Evolutionary conservation across 108 stramenopile genomes (phyloP), one percentile per base, ranked within the genome.

Genomic region (Aureococcus anophagefferens): DNA sequence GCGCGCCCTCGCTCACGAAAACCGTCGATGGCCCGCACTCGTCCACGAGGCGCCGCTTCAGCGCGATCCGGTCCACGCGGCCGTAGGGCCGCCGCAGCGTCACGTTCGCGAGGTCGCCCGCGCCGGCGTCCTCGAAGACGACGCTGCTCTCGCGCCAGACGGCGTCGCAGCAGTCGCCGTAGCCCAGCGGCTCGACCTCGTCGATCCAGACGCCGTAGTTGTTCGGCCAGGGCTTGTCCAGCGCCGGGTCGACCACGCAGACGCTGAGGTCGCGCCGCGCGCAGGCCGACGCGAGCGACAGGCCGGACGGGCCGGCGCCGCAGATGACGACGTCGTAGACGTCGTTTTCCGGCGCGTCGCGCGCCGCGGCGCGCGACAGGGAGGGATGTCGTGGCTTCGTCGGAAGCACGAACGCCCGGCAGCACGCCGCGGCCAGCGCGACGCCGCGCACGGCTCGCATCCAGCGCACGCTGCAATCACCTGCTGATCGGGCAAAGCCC

Each of bases 161-260:
- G n/a, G 31, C 28, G 45, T 73, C 72, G n/a, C 30, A n/a, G 35
- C 72, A 73, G 67, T 73, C 65, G 63, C 32, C 72, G 46, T 66
- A 73, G 32, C 65, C 63, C 31, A 73, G 67, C 35, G 30, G 35
- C 32, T 33, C 31, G 64, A 67, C 72, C 67, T 73, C 72, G 45
- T 73, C 72, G 66, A 73, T 73, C 72, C 72, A 73, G 46, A 73
- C 64, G 33, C 72, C 72, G 46, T 73, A 73, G 67, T 73, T 73
- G 65, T 73, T 73, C 32, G 72, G 72, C 72, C 72, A 73, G 33
- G 64, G 33, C n/a, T 66, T 33, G 4, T 31, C 35, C 21, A 73
- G 35, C 32, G 72, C 65, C 4, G 72, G 72, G 46, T 73, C 72
- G 0, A 66, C 72, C 30, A 73, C 35, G 64, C 33, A 45, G 0